These are phyloP conservation scores for Ormosia emarginata DNA, from an alignment of 306 rosid genomes.

Conservation along the genomic window DNA sequence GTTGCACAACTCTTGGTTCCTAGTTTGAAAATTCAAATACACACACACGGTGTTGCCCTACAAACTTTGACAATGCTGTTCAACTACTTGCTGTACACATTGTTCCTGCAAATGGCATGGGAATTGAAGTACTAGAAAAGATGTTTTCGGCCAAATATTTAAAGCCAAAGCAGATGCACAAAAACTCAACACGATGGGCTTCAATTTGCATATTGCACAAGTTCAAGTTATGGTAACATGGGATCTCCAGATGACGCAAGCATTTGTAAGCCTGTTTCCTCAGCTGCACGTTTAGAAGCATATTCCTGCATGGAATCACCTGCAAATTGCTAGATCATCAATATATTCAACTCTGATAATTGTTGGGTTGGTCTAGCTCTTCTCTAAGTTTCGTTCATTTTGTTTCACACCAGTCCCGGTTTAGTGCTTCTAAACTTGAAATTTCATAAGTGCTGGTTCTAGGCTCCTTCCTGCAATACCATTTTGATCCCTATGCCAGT, in stretches of 20 bases:
- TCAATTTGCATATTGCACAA: constrained; percentile 22
- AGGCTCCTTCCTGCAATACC: not conserved
- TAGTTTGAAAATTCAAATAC: constrained; percentile 57
- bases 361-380: constrained; percentile 7
- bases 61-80: constrained; percentile 48
- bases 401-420: not conserved
- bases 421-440: constrained; percentile 11
- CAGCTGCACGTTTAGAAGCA: constrained; percentile 56
- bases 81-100: constrained; percentile 73
- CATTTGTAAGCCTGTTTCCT: constrained; percentile 69
- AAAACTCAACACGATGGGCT: constrained; percentile 29
- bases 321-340: constrained; percentile 41
- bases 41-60: constrained; percentile 49
- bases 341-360: not conserved
- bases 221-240: constrained; percentile 64
- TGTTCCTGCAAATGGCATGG: constrained; percentile 52
- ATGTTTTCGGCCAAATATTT: constrained; percentile 32
- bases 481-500: constrained; percentile 6
- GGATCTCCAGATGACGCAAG: constrained; percentile 83
- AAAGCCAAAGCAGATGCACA: constrained; percentile 24
- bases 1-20: constrained; percentile 53
- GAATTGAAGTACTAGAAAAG: constrained; percentile 35
- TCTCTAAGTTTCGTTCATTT: not conserved
- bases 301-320: constrained; percentile 76
- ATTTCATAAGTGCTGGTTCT: not conserved